phyloP scores from a whole-genome alignment of 2,329 filamentous ascomycete genomes.

The Paraphaeosphaeria minitans region DNA sequence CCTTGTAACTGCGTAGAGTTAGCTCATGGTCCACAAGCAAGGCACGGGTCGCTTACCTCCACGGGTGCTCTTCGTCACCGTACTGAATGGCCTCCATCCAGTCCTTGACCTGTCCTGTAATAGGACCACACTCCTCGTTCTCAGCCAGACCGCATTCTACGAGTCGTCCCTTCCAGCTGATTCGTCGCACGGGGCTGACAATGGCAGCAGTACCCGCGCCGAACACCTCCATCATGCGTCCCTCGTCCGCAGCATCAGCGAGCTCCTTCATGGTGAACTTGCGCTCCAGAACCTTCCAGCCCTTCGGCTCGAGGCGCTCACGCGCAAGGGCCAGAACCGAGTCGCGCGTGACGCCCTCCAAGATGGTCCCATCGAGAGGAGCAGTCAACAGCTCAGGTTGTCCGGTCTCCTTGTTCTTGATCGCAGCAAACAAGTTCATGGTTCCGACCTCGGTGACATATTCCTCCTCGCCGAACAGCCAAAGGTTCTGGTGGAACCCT shows the following conservation, averaged over 20 bases:
- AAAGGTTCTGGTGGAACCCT: conserved; percentile 97
- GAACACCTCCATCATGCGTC: conserved; percentile 89
- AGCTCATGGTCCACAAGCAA: conserved; percentile 16
- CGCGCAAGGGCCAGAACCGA: conserved; percentile 85
- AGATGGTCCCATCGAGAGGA: conserved; percentile 92
- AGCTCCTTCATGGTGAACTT: conserved; percentile 92
- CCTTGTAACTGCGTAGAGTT: conserved; percentile 36
- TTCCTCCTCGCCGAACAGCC: conserved; percentile 95
- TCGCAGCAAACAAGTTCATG: conserved; percentile 95
- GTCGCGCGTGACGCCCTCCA: conserved; percentile 93
- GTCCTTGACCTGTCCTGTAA: conserved; percentile 85
- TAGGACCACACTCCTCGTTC: conserved; percentile 82
- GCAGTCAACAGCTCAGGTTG: conserved; percentile 94
- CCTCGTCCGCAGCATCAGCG: conserved; percentile 79
- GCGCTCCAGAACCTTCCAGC: conserved; percentile 86
- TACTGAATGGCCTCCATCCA: conserved; percentile 98
- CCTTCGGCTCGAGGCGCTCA: conserved; percentile 80
- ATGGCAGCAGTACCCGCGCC: conserved; percentile 93
- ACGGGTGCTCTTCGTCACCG: conserved; percentile 81
- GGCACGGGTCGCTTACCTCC: conserved; percentile 67
- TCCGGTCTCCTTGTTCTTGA: conserved; percentile 85
- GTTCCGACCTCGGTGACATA: conserved; percentile 97
- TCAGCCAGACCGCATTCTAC: conserved; percentile 84
- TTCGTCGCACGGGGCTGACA: conserved; percentile 85
- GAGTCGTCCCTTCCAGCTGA: conserved; percentile 82